These are phyloP conservation scores for Spiromastix sp. DNA, from an alignment of 2,329 filamentous ascomycete species.

Conservation along the genomic window DNA sequence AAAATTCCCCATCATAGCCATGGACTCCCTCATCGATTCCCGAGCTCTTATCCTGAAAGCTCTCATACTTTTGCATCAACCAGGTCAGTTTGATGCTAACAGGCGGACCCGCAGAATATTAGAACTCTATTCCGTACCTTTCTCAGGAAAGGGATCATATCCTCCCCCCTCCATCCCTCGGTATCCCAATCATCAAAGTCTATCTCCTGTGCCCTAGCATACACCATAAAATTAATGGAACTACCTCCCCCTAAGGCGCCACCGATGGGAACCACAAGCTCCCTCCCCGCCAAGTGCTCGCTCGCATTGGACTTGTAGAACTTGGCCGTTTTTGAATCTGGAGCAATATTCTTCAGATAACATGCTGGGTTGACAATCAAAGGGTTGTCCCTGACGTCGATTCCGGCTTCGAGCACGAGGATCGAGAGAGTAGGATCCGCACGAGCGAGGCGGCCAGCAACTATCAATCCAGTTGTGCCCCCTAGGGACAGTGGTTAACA, in stretches of 20 bases:
- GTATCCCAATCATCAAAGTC: conserved; percentile 42
- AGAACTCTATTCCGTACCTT: too few species aligned
- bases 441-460: conserved; percentile 41
- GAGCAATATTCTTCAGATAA: conserved; percentile 39
- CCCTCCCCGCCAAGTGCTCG: conserved; percentile 18
- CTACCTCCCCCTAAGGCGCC: conserved; percentile 53
- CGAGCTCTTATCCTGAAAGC: conserved; percentile 10
- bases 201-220: conserved; percentile 26
- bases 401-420: conserved; percentile 44
- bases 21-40: conserved; percentile 10
- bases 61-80: conserved; percentile 8
- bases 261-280: conserved; percentile 30
- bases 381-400: conserved; percentile 42
- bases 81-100: background rate
- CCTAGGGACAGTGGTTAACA: conserved; percentile 19
- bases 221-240: conserved; percentile 50
- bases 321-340: conserved; percentile 39
- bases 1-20: conserved; percentile 12
- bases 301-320: conserved; percentile 43
- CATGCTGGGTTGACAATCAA: conserved; percentile 43
- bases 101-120: too few species aligned
- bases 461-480: conserved; percentile 39
- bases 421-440: conserved; percentile 41
- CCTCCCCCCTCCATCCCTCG: conserved; percentile 41
- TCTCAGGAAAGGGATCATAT: conserved; percentile 44